Evolutionary conservation across 257 asterid species (phyloP).

Genomic region (Primulina eburnea): DNA sequence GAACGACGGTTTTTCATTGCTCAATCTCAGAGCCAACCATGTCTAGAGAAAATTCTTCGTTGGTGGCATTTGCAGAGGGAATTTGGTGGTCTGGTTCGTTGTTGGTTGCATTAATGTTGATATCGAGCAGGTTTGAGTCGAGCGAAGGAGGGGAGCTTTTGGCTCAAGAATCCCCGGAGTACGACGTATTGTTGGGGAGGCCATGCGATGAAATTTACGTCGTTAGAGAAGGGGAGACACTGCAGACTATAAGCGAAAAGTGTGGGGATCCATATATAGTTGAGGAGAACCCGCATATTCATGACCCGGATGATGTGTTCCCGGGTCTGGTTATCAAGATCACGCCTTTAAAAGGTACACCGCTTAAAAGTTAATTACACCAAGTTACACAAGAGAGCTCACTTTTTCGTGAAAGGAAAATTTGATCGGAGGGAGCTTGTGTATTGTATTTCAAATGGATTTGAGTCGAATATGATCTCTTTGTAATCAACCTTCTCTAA

Average conservation of each 20-base stretch:
- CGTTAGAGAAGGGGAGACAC: constrained; percentile 20
- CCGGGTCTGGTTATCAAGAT: constrained; percentile 28
- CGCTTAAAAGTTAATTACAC: too few relatives aligned
- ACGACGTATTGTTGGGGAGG: neutral
- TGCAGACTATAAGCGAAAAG: constrained; percentile 17
- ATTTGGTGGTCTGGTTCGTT: neutral
- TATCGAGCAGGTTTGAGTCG: neutral
- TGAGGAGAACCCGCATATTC: constrained; percentile 27
- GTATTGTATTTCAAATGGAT: too few relatives aligned
- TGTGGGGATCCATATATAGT: constrained; percentile 19
- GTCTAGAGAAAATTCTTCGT: neutral
- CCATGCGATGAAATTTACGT: constrained; percentile 20
- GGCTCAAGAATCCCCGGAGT: neutral
- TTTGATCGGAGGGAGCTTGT: too few relatives aligned
- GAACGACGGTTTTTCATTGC: too few relatives aligned
- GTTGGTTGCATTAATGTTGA: neutral
- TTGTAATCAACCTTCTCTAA: too few relatives aligned
- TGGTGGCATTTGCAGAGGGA: neutral
- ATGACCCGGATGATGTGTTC: constrained; percentile 25
- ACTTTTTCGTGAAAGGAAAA: too few relatives aligned
- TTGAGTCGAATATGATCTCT: too few relatives aligned
- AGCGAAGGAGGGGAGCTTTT: neutral
- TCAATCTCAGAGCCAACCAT: neutral
- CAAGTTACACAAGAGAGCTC: too few relatives aligned
- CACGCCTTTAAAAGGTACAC: constrained; percentile 10